Conservation (phyloP, 352 stramenopile genomes). For the Phytophthora fragariaefolia region DNA sequence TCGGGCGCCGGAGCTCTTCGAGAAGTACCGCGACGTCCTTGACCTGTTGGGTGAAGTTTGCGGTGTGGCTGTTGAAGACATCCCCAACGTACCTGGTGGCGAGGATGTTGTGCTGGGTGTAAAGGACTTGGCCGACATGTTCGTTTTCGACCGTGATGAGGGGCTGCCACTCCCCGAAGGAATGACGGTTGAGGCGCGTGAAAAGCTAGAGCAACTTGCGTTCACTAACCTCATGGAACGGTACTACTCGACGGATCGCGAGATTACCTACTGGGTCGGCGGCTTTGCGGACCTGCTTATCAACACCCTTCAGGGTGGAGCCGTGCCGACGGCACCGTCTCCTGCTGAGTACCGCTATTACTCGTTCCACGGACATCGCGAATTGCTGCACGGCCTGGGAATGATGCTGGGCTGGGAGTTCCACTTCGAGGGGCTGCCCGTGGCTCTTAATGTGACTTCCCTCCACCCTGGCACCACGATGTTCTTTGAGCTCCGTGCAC, state of each 20-base stretch:
- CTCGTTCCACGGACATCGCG: constrained; percentile 85
- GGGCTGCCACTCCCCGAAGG: constrained; percentile 56
- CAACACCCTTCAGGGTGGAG: constrained; percentile 60
- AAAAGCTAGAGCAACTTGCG: constrained; percentile 67
- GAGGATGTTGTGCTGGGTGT: constrained; percentile 81
- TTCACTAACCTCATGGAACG: constrained; percentile 89
- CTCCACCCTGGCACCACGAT: constrained; percentile 80
- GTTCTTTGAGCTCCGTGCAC: constrained; percentile 81
- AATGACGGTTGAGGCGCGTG: constrained; percentile 59
- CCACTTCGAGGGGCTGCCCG: constrained; percentile 68
- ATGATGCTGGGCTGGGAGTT: constrained; percentile 87
- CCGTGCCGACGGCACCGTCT: constrained; percentile 57
- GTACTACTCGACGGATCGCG: constrained; percentile 81
- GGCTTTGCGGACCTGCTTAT: constrained; percentile 77
- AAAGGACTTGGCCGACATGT: constrained; percentile 87
- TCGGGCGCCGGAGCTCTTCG: constrained; percentile 63
- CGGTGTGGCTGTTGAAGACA: constrained; percentile 62
- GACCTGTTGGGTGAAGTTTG: constrained; percentile 62
- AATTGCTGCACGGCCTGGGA: constrained; percentile 76
- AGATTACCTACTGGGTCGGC: constrained; percentile 87
- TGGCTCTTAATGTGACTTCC: constrained; percentile 68
- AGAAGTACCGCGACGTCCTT: constrained; percentile 62
- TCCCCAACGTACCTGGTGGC: constrained; percentile 58
- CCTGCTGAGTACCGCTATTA: constrained; percentile 70
- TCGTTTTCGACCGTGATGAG: constrained; percentile 82